Evolutionary conservation across 2,329 filamentous ascomycete species (phyloP).

Genomic region (Aspergillus texensis): DNA sequence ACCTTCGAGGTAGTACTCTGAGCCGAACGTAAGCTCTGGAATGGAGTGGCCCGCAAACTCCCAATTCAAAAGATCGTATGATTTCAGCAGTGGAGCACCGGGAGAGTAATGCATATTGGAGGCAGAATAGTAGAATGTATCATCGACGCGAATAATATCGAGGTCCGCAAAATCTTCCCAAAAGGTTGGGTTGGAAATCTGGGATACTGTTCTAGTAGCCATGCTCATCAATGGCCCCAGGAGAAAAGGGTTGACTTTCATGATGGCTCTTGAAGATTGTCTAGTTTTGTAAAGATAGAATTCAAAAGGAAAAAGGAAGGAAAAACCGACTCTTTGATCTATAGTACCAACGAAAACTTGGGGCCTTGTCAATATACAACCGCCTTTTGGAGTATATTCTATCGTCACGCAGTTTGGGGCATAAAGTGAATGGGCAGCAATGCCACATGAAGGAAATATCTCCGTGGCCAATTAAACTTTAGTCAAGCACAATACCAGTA

Average conservation of each 20-base stretch:
- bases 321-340: not conserved
- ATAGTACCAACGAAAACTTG: not conserved
- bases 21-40: slow-evolving; percentile 49
- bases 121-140: slow-evolving; percentile 58
- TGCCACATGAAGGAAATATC: not conserved
- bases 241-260: not conserved
- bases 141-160: slow-evolving; percentile 55
- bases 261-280: not conserved
- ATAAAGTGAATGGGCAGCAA: not conserved
- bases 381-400: not conserved
- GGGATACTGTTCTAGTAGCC: not conserved
- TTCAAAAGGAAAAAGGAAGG: too few species aligned
- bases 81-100: slow-evolving; percentile 59
- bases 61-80: slow-evolving; percentile 59
- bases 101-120: slow-evolving; percentile 61
- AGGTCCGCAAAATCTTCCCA: slow-evolving; percentile 60
- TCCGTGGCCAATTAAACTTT: not conserved
- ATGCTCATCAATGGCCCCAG: not conserved
- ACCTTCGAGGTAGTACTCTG: slow-evolving; percentile 40
- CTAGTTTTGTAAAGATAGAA: not conserved
- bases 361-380: not conserved
- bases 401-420: not conserved
- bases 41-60: slow-evolving; percentile 50
- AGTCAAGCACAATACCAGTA: not conserved
- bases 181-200: slow-evolving; percentile 54